Evolutionary conservation across 352 stramenopile genomes (phyloP), one percentile per base, ranked within the genome.

Genomic region (Elongisporangium senticosum): DNA sequence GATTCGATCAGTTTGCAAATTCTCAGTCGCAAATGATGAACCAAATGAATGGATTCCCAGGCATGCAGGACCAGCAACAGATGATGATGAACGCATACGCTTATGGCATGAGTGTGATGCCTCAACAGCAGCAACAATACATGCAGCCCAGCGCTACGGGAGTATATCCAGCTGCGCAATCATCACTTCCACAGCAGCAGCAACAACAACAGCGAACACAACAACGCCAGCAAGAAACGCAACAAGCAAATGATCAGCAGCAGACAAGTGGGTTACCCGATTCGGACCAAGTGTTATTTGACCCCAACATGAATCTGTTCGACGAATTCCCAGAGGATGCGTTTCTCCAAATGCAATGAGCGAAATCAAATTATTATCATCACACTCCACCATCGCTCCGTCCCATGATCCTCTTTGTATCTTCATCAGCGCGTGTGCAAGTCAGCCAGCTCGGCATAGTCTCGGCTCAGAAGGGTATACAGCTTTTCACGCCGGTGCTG

Each of bases 271-370:
- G 33, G 48, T 61, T 48, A 39, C 56, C 2, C 58, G 58, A 21
- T 15, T 17, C 47, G 57, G 48, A 43, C 43, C 65, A 58, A 63
- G 57, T 85, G 10, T 85, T 79, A 62, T 78, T 77, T 37, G 78
- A 87, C 57, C 56, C 49, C 21, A 60, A 71, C 58, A 64, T 68
- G 37, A 90, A 86, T 59, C 74, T 92, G n/a, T 92, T 92, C 48
- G 83, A 92, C 63, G 83, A 70, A 0, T 71, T 92, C 49, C 69
- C 78, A 49, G 80, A 90, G 47, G 83, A 92, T 64, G 69, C 75
- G 17, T 92, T 92, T 56, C 75, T 90, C 55, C 69, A 74, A 69
- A 85, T 89, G 74, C 77, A 87, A 73, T 83, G 71, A 77, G 50
- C 55, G 63, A 69, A 51, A 49, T 39, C 21, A 56, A 47, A 20